Evolutionary conservation across 2,329 filamentous ascomycete genomes (phyloP).

Genomic region (Sporothrix humicola): DNA sequence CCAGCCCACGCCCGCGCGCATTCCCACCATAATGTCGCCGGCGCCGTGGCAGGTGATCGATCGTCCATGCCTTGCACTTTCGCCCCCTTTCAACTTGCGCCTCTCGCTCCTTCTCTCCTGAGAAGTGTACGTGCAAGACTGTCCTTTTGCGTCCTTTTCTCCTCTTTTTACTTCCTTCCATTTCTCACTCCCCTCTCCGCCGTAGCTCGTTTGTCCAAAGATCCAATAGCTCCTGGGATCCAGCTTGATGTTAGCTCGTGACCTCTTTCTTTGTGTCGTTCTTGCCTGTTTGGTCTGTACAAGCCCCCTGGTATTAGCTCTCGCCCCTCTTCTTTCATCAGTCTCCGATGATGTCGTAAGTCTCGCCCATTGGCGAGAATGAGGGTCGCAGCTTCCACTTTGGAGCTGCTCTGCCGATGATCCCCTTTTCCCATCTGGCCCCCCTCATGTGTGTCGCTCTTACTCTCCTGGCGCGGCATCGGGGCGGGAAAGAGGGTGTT

Average conservation of each 20-base stretch:
- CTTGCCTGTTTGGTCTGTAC: constrained; percentile 8
- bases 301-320: not conserved
- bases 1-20: not conserved
- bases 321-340: constrained; percentile 13
- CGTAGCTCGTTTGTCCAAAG: not conserved
- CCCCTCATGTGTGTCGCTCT: not conserved
- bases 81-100: not conserved
- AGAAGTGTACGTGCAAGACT: too few species aligned
- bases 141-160: not conserved
- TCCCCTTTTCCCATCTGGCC: not conserved
- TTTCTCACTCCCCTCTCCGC: not conserved
- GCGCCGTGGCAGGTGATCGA: constrained; percentile 28
- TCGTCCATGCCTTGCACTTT: constrained; percentile 22
- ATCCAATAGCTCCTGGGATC: constrained; percentile 5
- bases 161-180: constrained; percentile 6
- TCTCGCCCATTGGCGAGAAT: constrained; percentile 15
- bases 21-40: constrained; percentile 21
- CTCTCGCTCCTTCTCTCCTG: not conserved
- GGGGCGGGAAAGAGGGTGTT: not conserved
- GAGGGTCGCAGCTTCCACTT: constrained; percentile 4
- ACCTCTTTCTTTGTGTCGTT: constrained; percentile 20
- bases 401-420: constrained; percentile 13
- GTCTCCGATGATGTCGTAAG: constrained; percentile 25
- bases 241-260: constrained; percentile 28
- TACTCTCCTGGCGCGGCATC: not conserved